Conservation (phyloP, 177 flowering plant species). For the Vitis hybrid region DNA sequence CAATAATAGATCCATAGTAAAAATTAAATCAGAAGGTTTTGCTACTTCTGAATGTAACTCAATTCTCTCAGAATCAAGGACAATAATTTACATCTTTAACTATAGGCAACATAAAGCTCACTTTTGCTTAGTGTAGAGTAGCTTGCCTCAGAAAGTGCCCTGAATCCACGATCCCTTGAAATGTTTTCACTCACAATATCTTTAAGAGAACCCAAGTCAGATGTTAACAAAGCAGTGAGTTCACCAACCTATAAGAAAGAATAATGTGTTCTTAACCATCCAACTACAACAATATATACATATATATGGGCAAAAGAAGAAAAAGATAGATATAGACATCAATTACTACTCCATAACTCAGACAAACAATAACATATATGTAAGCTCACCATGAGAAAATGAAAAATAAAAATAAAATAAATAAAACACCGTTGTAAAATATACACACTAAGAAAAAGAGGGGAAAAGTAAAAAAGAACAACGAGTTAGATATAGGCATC, state of each 20-base stretch:
- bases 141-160: slow-evolving; percentile 99
- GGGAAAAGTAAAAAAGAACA: too few species aligned
- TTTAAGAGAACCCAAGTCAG: slow-evolving; percentile 90
- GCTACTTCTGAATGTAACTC: neutral
- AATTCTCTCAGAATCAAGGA: neutral
- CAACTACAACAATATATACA: too few species aligned
- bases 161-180: slow-evolving; percentile 95
- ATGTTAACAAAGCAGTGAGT: slow-evolving; percentile 79
- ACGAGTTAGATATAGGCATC: too few species aligned
- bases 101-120: slow-evolving; percentile 51
- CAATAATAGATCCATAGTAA: neutral
- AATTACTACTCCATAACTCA: too few species aligned
- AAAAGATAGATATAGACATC: neutral
- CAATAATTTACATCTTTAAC: slow-evolving; percentile 4
- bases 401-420: too few species aligned
- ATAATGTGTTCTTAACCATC: neutral
- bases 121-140: slow-evolving; percentile 58
- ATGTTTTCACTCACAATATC: slow-evolving; percentile 81
- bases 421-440: too few species aligned
- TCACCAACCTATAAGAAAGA: slow-evolving; percentile 77
- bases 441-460: too few species aligned
- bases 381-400: too few species aligned
- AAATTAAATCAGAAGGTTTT: neutral
- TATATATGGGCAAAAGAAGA: neutral
- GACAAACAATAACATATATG: too few species aligned